A percentile compares a stretch with the other conserved stretches of the same genome.
Conservation (phyloP, 202 grass and related monocot species). For the Cymbopogon flexuosus region DNA sequence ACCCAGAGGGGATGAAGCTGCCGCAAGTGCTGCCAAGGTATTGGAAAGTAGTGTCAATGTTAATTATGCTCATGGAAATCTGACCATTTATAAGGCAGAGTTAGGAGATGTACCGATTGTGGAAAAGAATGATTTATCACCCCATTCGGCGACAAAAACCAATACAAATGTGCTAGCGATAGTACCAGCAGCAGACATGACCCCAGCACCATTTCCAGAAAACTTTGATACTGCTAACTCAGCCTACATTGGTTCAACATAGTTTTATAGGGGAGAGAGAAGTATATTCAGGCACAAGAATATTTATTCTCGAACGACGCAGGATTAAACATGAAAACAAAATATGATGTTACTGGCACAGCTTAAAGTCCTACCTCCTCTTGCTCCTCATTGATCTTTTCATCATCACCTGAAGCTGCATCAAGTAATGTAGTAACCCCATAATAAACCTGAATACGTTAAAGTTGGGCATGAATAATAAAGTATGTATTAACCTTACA, state of each 20-base stretch:
- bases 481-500: neutral
- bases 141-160: slow-evolving; percentile 99
- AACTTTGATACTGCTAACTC: slow-evolving; percentile 95
- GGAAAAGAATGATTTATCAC: slow-evolving; percentile 98
- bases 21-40: slow-evolving; percentile 70
- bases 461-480: slow-evolving; percentile 23
- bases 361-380: slow-evolving; percentile 54
- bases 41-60: slow-evolving; percentile 6
- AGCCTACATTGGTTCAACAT: slow-evolving; percentile 55
- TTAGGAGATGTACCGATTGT: slow-evolving; percentile 61
- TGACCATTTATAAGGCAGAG: neutral
- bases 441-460: slow-evolving; percentile 75
- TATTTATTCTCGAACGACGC: too few species aligned
- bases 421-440: slow-evolving; percentile 91
- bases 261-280: slow-evolving; percentile 27
- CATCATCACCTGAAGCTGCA: slow-evolving; percentile 74
- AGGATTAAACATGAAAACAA: neutral
- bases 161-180: slow-evolving; percentile 87
- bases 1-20: slow-evolving; percentile 90
- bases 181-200: slow-evolving; percentile 74
- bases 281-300: neutral
- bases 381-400: slow-evolving; percentile 91
- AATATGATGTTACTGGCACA: neutral
- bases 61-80: slow-evolving; percentile 4
- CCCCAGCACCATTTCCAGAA: slow-evolving; percentile 85